Evolutionary conservation across 2,329 filamentous ascomycete genomes (phyloP).

Genomic region (Talaromyces marneffei): DNA sequence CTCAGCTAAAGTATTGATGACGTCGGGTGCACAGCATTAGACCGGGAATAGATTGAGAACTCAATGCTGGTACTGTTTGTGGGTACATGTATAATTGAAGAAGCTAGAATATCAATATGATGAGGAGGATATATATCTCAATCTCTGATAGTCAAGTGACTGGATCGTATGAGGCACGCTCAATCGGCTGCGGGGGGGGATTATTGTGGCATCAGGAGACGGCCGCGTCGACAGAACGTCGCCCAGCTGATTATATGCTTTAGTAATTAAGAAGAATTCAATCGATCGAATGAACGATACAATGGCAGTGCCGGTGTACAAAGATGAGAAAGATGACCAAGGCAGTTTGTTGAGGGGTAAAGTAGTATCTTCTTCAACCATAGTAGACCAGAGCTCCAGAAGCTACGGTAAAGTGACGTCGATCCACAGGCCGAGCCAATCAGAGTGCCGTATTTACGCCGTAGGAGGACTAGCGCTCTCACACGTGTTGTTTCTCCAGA

Average conservation of each 20-base stretch:
- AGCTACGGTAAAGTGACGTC: not conserved
- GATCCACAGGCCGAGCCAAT: not conserved
- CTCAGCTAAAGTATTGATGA: slow-evolving; percentile 15
- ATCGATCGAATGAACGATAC: not conserved
- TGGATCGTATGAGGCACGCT: not conserved
- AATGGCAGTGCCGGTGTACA: too few species aligned
- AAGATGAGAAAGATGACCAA: too few species aligned
- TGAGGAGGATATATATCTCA: not conserved
- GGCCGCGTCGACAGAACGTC: not conserved
- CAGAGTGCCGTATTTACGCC: not conserved
- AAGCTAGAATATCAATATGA: not conserved
- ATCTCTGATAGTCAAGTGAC: not conserved
- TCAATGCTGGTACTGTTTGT: not conserved
- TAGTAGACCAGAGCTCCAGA: not conserved
- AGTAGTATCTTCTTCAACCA: not conserved
- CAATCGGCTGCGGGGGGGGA: not conserved
- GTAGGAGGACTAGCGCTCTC: not conserved
- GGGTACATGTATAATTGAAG: not conserved
- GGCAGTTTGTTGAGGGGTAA: not conserved
- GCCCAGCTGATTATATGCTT: not conserved
- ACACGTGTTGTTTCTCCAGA: not conserved
- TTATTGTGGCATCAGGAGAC: not conserved
- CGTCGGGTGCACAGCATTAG: slow-evolving; percentile 8
- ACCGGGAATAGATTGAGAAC: not conserved
- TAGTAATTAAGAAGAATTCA: not conserved